A percentile compares a stretch with the other conserved stretches of the same genome.
Evolutionary conservation across 768 basidiomycete species (phyloP).

Genomic region (Nevesoporus exiguus): DNA sequence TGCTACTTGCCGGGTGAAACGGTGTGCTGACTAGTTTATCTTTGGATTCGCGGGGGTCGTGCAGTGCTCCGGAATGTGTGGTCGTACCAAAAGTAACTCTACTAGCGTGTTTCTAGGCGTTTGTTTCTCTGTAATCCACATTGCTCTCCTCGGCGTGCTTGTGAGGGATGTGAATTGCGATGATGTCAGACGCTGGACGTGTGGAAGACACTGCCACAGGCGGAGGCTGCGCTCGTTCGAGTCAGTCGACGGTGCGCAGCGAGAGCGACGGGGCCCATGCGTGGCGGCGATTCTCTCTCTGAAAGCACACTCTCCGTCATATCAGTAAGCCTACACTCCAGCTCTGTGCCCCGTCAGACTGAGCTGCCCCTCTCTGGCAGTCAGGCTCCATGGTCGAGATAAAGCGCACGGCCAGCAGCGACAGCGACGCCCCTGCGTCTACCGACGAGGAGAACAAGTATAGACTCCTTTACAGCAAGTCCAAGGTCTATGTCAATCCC

Average conservation of each 20-base stretch:
- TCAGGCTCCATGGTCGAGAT: conserved; percentile 75
- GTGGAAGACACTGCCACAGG: conserved; percentile 23
- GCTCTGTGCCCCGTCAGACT: neutral
- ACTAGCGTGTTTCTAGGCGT: conserved; percentile 11
- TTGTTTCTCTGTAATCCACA: conserved; percentile 18
- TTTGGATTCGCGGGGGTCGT: conserved; percentile 5
- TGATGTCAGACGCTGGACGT: neutral
- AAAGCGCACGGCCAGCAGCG: conserved; percentile 37
- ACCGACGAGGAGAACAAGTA: conserved; percentile 57
- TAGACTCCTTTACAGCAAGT: conserved; percentile 84
- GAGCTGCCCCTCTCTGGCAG: conserved; percentile 24
- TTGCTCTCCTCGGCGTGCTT: neutral
- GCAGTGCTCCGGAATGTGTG: conserved; percentile 95
- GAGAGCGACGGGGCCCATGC: conserved; percentile 15
- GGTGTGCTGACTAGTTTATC: conserved; percentile 7
- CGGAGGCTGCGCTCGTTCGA: conserved; percentile 17
- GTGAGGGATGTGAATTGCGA: neutral
- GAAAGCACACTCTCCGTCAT: conserved; percentile 46
- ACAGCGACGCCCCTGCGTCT: conserved; percentile 11
- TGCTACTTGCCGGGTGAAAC: conserved; percentile 15
- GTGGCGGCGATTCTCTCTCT: conserved; percentile 31
- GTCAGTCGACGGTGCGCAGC: conserved; percentile 6
- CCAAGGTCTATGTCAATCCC: conserved; percentile 94
- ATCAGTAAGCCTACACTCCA: conserved; percentile 38
- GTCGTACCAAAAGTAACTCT: conserved; percentile 83